Conservation (phyloP, 768 basidiomycete species). For the Mycena haematopus region DNA sequence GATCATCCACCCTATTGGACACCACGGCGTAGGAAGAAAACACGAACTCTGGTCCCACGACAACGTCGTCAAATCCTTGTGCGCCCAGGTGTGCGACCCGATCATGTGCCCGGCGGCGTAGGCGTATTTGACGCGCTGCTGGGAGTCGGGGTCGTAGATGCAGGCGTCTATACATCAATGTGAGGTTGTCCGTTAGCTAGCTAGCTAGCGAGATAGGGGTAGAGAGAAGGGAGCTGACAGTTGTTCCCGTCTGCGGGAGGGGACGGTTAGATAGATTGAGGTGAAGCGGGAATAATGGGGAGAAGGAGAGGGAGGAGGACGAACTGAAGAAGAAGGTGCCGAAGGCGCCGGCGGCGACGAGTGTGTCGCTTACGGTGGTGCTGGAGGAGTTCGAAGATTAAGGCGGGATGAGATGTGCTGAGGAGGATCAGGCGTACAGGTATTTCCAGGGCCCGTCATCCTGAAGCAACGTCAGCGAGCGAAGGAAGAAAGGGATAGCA, state of each 20-base stretch:
- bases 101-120: slow-evolving; percentile 50
- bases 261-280: not conserved
- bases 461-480: not conserved
- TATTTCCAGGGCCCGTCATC: slow-evolving; percentile 17
- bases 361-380: slow-evolving; percentile 38
- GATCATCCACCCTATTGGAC: not conserved
- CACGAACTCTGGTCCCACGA: slow-evolving; percentile 48
- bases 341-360: slow-evolving; percentile 33
- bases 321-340: slow-evolving; percentile 41
- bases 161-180: slow-evolving; percentile 49
- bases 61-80: slow-evolving; percentile 46
- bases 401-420: not conserved
- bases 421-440: not conserved
- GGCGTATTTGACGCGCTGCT: slow-evolving; percentile 44
- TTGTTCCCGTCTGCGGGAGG: slow-evolving; percentile 10
- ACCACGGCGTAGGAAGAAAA: not conserved
- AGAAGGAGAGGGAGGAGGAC: no score
- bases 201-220: not conserved
- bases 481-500: no score
- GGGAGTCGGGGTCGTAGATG: slow-evolving; percentile 44
- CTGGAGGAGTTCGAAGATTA: slow-evolving; percentile 31
- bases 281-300: not conserved
- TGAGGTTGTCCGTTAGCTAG: not conserved
- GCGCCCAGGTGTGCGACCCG: slow-evolving; percentile 54
- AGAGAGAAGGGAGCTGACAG: not conserved